Base-by-base conservation (phyloP, 305 asterid species). In the Fraxinus ornus region DNA sequence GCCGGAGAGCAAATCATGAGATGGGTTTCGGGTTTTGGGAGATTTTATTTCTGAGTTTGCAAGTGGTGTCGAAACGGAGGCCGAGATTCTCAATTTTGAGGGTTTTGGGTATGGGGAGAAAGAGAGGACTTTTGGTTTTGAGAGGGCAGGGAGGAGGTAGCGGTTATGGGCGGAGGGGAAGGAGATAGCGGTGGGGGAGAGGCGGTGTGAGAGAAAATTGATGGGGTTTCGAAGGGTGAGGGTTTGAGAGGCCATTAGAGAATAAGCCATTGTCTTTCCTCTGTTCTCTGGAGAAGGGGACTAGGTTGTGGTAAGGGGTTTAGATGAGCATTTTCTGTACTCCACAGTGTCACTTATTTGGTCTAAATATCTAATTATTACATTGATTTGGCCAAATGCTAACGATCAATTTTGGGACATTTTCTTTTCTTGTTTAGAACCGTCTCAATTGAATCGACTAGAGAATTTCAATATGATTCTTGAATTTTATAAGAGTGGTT, bases 1-100 rank as follows among this genome's bases (percentile, higher is more conserved):
- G 21, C 93, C 94, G 76, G 92, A 85, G 78, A 91, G 94, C 7
- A 85, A 37, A 68, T 89, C 83, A 10, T 30, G 83, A 26, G 78
- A 3, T 4, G 86, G 81, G 47, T 30, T 80, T 3, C 80, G 78
- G 7, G 9, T 72, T 12, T 13, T 6, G n/a, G 78, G 78, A 4
- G 77, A 33, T 7, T 84, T 26, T 57, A 76, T 35, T 2, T 57
- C n/a, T 12, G 83, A 78, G 21, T 19, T 80, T 37, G 22, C n/a
- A 6, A 71, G 83, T 71, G 84, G 13, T 7, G 88, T 62, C 5
- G 92, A 68, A 49, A 85, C 62, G 37, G 90, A 89, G 78, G 91
- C 90, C 5, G 78, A 75, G 62, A 88, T 84, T 64, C 68, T 76
- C 35, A 83, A 80, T 26, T 73, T 87, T 47, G 75, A 76, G 60